phyloP scores from a whole-genome alignment of 257 asterid genomes.

The Leonotis leonurus region DNA sequence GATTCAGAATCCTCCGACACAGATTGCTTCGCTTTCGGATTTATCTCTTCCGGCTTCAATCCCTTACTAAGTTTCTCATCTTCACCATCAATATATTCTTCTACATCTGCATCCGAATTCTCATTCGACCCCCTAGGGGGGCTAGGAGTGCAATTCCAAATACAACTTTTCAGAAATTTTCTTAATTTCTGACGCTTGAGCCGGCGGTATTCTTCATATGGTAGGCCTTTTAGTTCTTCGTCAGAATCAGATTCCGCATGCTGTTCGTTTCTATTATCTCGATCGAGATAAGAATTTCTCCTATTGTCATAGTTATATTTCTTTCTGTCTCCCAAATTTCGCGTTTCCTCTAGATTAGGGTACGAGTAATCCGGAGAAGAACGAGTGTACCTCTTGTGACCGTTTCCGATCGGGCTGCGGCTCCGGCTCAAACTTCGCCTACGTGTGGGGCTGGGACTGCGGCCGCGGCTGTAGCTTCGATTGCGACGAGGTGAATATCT shows the following conservation, averaged over 20 bases:
- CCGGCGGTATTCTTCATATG: conserved; percentile 69
- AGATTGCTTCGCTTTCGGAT: conserved; percentile 23
- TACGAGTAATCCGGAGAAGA: conserved; percentile 66
- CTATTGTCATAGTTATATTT: conserved; percentile 21
- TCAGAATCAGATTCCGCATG: conserved; percentile 57
- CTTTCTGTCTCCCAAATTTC: conserved; percentile 18
- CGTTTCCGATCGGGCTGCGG: conserved; percentile 25
- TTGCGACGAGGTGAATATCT: conserved; percentile 30
- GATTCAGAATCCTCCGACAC: conserved; percentile 41
- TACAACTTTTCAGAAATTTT: conserved; percentile 36
- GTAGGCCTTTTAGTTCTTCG: conserved; percentile 68
- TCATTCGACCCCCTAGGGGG: conserved; percentile 72
- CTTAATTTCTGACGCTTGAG: conserved; percentile 78
- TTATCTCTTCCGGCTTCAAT: conserved; percentile 20
- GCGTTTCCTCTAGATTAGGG: conserved; percentile 34
- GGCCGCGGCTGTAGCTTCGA: conserved; percentile 34
- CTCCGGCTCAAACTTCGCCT: conserved; percentile 33
- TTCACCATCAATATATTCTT: conserved; percentile 32
- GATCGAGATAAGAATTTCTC: conserved; percentile 48
- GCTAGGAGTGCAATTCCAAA: conserved; percentile 90
- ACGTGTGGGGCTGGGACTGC: conserved; percentile 20
- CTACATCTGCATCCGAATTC: conserved; percentile 40
- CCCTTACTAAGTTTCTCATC: conserved; percentile 29
- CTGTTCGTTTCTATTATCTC: conserved; percentile 47
- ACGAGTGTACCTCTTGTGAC: conserved; percentile 43